These are phyloP conservation scores for Hordeum vulgare DNA, from an alignment of 176 grass and related monocot species.

Conservation along the genomic window DNA sequence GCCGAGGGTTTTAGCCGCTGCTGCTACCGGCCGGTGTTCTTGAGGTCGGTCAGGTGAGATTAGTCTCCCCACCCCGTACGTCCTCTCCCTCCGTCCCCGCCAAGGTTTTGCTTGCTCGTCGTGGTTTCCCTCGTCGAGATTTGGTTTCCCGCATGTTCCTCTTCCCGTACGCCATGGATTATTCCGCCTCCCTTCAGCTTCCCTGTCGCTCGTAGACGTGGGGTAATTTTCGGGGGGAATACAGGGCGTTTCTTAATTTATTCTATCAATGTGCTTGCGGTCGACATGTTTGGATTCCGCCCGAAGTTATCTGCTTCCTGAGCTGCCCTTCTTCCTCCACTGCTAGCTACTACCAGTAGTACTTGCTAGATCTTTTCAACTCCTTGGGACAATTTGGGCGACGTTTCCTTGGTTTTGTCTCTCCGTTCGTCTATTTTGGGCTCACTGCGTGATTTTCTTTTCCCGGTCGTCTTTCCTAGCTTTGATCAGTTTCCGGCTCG, in stretches of 20 bases:
- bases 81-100: no score
- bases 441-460: neutral
- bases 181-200: neutral
- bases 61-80: neutral
- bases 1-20: neutral
- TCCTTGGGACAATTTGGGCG: neutral
- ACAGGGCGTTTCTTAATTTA: neutral
- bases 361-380: neutral
- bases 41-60: neutral
- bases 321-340: no score
- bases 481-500: neutral
- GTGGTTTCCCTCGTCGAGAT: neutral
- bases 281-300: neutral
- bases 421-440: neutral
- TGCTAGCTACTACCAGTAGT: neutral
- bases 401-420: neutral
- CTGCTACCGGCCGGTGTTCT: neutral
- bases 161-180: neutral
- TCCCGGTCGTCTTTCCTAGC: neutral
- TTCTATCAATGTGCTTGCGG: neutral
- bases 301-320: neutral
- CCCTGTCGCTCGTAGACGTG: neutral
- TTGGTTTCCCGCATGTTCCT: neutral
- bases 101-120: no score
- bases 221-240: neutral